Conservation (phyloP, 352 stramenopile species). For the Pseudoperonospora humuli region DNA sequence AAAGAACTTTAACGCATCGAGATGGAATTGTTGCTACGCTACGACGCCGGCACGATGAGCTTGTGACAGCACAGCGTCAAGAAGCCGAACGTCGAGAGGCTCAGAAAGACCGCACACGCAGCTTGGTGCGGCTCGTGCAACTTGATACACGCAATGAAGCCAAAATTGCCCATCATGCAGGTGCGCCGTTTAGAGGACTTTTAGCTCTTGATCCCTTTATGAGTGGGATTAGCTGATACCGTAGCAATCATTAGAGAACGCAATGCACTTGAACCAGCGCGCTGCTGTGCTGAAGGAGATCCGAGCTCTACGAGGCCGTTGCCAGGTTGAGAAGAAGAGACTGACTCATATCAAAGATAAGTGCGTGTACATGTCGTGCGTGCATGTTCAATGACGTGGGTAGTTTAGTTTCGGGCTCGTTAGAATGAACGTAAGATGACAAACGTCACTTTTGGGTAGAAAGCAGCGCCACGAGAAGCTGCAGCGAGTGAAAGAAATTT, state of each 20-base stretch:
- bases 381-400: too few species aligned
- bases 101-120: conserved; percentile 37
- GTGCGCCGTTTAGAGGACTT: too few species aligned
- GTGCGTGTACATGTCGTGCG: too few species aligned
- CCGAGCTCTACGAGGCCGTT: conserved; percentile 24
- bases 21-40: conserved; percentile 32
- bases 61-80: conserved; percentile 1
- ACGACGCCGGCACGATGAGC: conserved; percentile 11
- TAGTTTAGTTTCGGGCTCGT: conserved; percentile 3
- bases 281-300: conserved; percentile 34
- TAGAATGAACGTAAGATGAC: background rate
- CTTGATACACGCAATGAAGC: conserved; percentile 33
- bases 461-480: conserved; percentile 38
- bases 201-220: too few species aligned
- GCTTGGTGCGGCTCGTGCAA: conserved; percentile 41
- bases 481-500: conserved; percentile 29
- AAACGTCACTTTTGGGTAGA: conserved; percentile 16
- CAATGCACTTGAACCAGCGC: too few species aligned
- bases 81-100: conserved; percentile 15
- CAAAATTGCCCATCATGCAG: too few species aligned
- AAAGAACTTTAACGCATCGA: conserved; percentile 14
- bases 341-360: conserved; percentile 43
- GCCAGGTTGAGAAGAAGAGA: conserved; percentile 40
- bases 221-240: too few species aligned
- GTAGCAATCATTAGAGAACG: too few species aligned